phyloP scores from a whole-genome alignment of 2,329 filamentous ascomycete species.

The Mariannaea elegans region DNA sequence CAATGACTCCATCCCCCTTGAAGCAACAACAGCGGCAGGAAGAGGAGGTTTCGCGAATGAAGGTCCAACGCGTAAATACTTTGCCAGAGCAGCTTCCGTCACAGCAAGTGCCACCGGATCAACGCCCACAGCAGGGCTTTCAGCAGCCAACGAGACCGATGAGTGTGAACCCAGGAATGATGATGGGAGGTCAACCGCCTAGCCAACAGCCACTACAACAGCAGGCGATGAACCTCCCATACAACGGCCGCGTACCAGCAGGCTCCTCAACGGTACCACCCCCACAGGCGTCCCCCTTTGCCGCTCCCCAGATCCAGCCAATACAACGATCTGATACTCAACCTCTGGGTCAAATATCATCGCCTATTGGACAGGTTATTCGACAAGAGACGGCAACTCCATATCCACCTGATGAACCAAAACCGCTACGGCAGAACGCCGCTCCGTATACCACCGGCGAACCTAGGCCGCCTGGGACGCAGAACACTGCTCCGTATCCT shows the following conservation, averaged over 20 bases:
- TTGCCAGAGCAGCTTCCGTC: conserved; percentile 31
- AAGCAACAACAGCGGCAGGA: conserved; percentile 26
- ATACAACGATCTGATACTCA: conserved; percentile 10
- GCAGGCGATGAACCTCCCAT: conserved; percentile 18
- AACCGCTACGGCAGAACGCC: background rate
- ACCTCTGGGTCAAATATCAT: background rate
- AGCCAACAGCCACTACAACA: conserved; percentile 11
- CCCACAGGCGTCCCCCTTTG: conserved; percentile 29
- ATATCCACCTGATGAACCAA: background rate
- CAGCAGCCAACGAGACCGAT: conserved; percentile 29
- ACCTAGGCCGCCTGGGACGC: background rate
- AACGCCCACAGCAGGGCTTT: background rate
- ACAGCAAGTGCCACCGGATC: conserved; percentile 6
- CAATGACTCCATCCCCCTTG: conserved; percentile 38
- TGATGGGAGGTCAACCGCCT: conserved; percentile 20
- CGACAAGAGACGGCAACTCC: background rate
- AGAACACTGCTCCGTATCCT: background rate
- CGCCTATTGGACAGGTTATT: conserved; percentile 1
- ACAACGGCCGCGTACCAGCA: conserved; percentile 25
- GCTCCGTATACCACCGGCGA: background rate
- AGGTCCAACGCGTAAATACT: conserved; percentile 35
- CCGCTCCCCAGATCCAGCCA: conserved; percentile 23
- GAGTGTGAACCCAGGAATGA: conserved; percentile 36
- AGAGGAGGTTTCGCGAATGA: conserved; percentile 30
- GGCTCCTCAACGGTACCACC: conserved; percentile 30